Conservation (phyloP, 192 early-diverging fungal species). For the Coemansia sp. region DNA sequence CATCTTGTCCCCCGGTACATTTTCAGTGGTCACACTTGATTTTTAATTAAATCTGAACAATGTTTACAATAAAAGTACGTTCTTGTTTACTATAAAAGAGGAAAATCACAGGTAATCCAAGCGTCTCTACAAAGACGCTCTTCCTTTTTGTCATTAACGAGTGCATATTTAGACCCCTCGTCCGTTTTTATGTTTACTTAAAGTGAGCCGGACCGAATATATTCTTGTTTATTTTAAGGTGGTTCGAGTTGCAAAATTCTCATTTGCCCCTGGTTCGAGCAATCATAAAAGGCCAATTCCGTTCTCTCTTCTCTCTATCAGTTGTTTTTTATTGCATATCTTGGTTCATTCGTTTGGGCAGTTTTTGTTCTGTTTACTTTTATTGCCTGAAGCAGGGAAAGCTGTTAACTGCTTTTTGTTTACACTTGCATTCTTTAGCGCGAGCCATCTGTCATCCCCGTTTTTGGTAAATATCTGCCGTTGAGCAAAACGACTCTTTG, state of each 20-base stretch:
- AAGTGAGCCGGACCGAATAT: constrained; percentile 4
- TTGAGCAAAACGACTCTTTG: too few species aligned
- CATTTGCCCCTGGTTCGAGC: neutral
- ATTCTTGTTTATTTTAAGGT: neutral
- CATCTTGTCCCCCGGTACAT: too few species aligned
- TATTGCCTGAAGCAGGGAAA: constrained; percentile 2
- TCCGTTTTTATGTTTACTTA: neutral
- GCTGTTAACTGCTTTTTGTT: constrained; percentile 31
- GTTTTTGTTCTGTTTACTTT: neutral
- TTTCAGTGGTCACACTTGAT: too few species aligned
- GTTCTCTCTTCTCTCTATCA: constrained; percentile 1
- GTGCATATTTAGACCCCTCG: too few species aligned
- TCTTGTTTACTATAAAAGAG: too few species aligned
- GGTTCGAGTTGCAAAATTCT: constrained; percentile 15
- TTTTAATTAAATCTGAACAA: too few species aligned
- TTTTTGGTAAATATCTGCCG: too few species aligned
- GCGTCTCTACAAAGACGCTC: too few species aligned
- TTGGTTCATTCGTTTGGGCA: neutral
- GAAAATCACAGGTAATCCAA: too few species aligned
- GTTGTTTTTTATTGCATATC: constrained; percentile 17
- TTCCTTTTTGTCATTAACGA: neutral
- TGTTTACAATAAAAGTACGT: too few species aligned
- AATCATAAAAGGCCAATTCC: constrained; percentile 8
- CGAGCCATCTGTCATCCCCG: too few species aligned
- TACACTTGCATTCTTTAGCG: constrained; percentile 14